phyloP scores from a whole-genome alignment of 495 filamentous ascomycete genomes.

The Xylaria acuta region DNA sequence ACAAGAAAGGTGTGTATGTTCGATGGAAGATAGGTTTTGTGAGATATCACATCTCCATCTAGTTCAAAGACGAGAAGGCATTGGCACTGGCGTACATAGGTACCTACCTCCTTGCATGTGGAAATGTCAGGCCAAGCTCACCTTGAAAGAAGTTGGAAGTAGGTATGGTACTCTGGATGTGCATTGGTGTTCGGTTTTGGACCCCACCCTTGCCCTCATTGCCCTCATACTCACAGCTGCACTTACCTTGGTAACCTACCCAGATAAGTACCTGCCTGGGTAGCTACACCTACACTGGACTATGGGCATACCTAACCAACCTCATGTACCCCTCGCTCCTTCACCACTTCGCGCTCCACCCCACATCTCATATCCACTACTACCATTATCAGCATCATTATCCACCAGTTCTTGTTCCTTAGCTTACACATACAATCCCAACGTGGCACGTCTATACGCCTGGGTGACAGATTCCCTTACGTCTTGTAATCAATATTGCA shows the following conservation, averaged over 20 bases:
- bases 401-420: conserved; percentile 14
- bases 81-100: too few species aligned
- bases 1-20: not conserved
- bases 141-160: not conserved
- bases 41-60: conserved; percentile 2
- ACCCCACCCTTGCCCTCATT: not conserved
- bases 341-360: not conserved
- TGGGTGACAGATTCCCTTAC: conserved; percentile 2
- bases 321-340: not conserved
- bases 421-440: conserved; percentile 16
- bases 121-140: not conserved
- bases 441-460: conserved; percentile 20
- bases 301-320: too few species aligned
- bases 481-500: conserved; percentile 10
- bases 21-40: not conserved
- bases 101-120: conserved; percentile 1
- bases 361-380: conserved; percentile 6
- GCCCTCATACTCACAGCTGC: not conserved
- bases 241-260: not conserved
- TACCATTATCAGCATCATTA: conserved; percentile 1
- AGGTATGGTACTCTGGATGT: not conserved
- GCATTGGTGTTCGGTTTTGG: not conserved
- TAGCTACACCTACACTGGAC: not conserved
- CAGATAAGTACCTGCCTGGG: not conserved
- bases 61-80: not conserved